These are phyloP conservation scores for Penicillium sp. DNA, from an alignment of 2,329 filamentous ascomycete species.

Conservation along the genomic window DNA sequence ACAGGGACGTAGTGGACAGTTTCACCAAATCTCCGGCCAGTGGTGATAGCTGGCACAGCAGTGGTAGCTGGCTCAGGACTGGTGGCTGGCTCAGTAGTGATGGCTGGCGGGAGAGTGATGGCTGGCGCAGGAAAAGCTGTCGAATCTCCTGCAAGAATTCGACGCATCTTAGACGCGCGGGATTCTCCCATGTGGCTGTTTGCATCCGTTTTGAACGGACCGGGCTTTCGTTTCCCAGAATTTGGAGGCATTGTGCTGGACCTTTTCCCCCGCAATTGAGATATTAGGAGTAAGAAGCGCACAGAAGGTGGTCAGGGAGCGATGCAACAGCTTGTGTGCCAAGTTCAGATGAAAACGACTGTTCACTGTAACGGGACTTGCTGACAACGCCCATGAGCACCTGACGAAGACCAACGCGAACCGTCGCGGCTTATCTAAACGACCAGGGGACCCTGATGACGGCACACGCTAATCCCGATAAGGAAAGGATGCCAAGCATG, in stretches of 20 bases:
- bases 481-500: not conserved
- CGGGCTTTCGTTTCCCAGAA: slow-evolving; percentile 24
- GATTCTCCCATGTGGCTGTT: slow-evolving; percentile 5
- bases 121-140: slow-evolving; percentile 7
- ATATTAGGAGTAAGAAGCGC: not conserved
- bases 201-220: slow-evolving; percentile 19
- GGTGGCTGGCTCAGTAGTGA: slow-evolving; percentile 27
- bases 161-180: slow-evolving; percentile 17
- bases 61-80: slow-evolving; percentile 1
- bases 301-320: not conserved
- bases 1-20: slow-evolving; percentile 39
- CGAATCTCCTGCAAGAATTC: slow-evolving; percentile 3
- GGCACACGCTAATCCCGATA: not conserved
- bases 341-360: not conserved
- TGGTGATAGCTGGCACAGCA: slow-evolving; percentile 15
- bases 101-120: slow-evolving; percentile 8
- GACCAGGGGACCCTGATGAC: not conserved
- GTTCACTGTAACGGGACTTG: not conserved
- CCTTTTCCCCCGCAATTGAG: not conserved
- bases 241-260: slow-evolving; percentile 18
- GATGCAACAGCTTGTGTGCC: not conserved
- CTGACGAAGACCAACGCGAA: not conserved
- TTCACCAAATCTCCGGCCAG: slow-evolving; percentile 39
- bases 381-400: not conserved
- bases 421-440: not conserved